Conservation (phyloP, 2,329 filamentous ascomycete species). For the Clarireedia homoeocarpa region DNA sequence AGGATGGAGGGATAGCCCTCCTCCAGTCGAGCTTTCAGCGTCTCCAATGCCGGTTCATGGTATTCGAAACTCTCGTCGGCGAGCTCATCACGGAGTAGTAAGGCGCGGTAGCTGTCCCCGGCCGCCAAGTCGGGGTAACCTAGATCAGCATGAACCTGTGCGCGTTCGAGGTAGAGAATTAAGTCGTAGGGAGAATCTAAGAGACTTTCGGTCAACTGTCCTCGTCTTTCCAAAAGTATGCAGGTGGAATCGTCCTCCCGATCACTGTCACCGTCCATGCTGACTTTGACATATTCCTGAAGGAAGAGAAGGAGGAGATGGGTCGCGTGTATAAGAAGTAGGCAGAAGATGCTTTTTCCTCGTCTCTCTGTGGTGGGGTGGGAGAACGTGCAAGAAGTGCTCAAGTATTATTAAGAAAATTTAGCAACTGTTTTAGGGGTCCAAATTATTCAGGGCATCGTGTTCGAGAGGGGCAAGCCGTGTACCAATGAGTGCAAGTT, state of each 20-base stretch:
- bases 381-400: neutral
- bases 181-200: conserved; percentile 49
- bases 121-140: conserved; percentile 86
- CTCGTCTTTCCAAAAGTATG: conserved; percentile 44
- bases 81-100: conserved; percentile 80
- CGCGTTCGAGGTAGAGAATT: conserved; percentile 60
- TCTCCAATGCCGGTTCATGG: conserved; percentile 56
- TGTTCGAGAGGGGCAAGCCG: neutral
- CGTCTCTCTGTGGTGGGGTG: neutral
- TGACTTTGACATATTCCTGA: conserved; percentile 9
- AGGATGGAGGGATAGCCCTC: conserved; percentile 35
- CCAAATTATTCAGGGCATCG: neutral
- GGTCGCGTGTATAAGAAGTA: neutral
- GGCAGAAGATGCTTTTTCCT: neutral
- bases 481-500: neutral
- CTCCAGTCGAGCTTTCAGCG: conserved; percentile 15
- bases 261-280: conserved; percentile 16
- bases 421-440: neutral
- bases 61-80: conserved; percentile 75
- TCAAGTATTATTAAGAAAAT: neutral
- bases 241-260: conserved; percentile 20
- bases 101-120: conserved; percentile 81
- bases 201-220: conserved; percentile 48
- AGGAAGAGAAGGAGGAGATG: neutral
- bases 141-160: conserved; percentile 61